Evolutionary conservation across 768 basidiomycete species (phyloP).

Genomic region (Pholiota molesta): DNA sequence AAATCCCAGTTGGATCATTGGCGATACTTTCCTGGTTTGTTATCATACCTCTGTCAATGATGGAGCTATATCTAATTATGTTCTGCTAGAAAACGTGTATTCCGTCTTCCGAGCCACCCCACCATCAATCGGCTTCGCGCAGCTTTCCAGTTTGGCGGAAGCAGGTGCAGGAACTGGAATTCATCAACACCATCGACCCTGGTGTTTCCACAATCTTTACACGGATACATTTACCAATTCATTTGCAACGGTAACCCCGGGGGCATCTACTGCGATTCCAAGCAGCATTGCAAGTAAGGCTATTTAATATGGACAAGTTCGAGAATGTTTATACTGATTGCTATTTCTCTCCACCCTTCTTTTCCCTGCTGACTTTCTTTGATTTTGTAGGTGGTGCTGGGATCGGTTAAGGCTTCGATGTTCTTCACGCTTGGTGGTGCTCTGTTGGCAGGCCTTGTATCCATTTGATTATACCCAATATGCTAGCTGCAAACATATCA

Average conservation of each 20-base stretch:
- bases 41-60: neutral
- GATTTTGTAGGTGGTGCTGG: neutral
- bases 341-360: too few relatives aligned
- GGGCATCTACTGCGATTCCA: neutral
- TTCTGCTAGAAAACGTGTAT: slow-evolving; percentile 53
- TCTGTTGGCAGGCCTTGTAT: neutral
- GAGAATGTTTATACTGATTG: too few relatives aligned
- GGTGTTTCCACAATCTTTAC: neutral
- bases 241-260: neutral
- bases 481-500: too few relatives aligned
- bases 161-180: slow-evolving; percentile 5
- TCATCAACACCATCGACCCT: neutral
- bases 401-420: neutral
- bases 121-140: slow-evolving; percentile 54
- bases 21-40: slow-evolving; percentile 72
- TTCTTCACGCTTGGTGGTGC: neutral
- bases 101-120: slow-evolving; percentile 49
- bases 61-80: neutral
- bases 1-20: slow-evolving; percentile 65
- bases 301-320: too few relatives aligned
- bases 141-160: slow-evolving; percentile 47
- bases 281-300: neutral
- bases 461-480: neutral
- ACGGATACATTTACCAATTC: neutral
- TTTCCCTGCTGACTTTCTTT: neutral